Base-by-base conservation (phyloP, 371 early-diverging fungal genomes). In the Mortierella sp. region DNA sequence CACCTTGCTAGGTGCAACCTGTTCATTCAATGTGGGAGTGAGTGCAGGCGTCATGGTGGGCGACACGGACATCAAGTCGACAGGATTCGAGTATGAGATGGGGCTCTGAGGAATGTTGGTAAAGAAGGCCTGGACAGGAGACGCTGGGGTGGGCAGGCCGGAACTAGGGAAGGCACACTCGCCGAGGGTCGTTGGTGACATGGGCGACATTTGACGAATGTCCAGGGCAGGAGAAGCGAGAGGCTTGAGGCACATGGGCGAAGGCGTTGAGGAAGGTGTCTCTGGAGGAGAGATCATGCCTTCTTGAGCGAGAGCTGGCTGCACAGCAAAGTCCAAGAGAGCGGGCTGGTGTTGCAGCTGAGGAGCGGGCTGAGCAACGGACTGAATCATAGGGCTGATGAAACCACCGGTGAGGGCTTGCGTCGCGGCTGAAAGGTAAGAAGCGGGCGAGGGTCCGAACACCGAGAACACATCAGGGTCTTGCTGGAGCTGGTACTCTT, bases 111-210 rank as follows among this genome's bases (percentile, higher is more conserved):
- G 66, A 54, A 84, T 0, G 98, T 28, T 43, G 47, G 48, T 12
- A 50, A 21, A 54, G 49, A 41, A 49, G 51, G 96, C 16, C 97
- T 96, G 16, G 0, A 83, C 82, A 0, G 91, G 90, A 2, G 94
- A 89, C 14, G n/a, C n/a, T 83, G 82, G 79, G 96, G 43, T 2
- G 31, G 12, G 10, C 26, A 2, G 3, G 65, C 58, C 0, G 19
- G 24, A 38, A 38, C 8, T 18, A 18, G 42, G 13, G 10, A 39
- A 19, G 19, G 23, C 34, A 9, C 10, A 49, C 28, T 66, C 54
- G 31, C 27, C 50, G 24, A 67, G 61, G 0, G 62, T 64, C 3
- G 56, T 67, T 2, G 73, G 73, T 2, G 68, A 52, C 58, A 60
- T 41, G n/a, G 68, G 68, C 2, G 73, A 64, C 41, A 60, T 7